These are phyloP conservation scores for Aaosphaeria pasadenensis DNA, from an alignment of 2,329 filamentous ascomycete species.

Conservation along the genomic window DNA sequence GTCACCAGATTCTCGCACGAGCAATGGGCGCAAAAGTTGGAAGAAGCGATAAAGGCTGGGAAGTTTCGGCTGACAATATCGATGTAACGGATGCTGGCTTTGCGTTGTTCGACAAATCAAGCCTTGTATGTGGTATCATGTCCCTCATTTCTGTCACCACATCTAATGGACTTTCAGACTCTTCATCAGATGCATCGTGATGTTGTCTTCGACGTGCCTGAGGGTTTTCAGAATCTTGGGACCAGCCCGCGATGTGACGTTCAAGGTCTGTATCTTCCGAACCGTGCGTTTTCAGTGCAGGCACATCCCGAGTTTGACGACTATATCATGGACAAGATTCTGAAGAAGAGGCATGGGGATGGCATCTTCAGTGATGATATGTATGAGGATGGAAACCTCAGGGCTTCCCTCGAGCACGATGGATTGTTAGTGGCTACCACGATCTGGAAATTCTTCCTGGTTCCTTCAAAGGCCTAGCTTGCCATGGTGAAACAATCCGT, in stretches of 20 bases:
- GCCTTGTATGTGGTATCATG: slow-evolving; percentile 47
- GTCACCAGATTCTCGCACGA: slow-evolving; percentile 79
- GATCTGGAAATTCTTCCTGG: background rate
- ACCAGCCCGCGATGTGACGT: slow-evolving; percentile 65
- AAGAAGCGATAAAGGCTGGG: slow-evolving; percentile 70
- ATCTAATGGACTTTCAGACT: background rate
- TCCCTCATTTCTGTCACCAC: background rate
- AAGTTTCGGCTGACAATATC: slow-evolving; percentile 71
- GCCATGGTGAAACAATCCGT: no score
- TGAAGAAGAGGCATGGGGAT: background rate
- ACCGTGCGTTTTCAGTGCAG: slow-evolving; percentile 71
- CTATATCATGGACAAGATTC: slow-evolving; percentile 62
- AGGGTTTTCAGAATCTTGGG: slow-evolving; percentile 61
- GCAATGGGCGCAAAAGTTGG: slow-evolving; percentile 68
- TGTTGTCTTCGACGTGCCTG: slow-evolving; percentile 63
- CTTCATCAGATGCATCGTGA: slow-evolving; percentile 89
- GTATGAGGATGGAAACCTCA: background rate
- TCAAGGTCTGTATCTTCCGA: slow-evolving; percentile 74
- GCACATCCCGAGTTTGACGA: slow-evolving; percentile 82
- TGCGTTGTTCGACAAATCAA: slow-evolving; percentile 66
- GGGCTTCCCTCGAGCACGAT: background rate
- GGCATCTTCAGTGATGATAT: background rate
- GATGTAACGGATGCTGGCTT: slow-evolving; percentile 67
- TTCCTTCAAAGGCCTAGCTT: no score
- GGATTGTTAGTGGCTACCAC: background rate